Base-by-base conservation (phyloP, 31 red algal genomes). In the Endocladia muricata region DNA sequence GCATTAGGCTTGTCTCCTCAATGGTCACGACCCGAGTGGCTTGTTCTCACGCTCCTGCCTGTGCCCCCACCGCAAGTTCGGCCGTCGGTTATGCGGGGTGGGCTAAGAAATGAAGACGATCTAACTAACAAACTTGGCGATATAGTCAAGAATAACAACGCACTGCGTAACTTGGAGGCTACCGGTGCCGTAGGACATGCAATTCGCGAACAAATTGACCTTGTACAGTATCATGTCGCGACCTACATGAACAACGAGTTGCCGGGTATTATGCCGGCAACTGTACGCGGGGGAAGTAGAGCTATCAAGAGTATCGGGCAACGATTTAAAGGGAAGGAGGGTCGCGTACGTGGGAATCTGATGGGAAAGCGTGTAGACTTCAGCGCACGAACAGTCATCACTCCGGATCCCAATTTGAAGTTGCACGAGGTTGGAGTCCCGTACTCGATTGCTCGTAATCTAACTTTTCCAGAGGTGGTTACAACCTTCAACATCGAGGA, bases 291-390 rank as follows among this genome's bases (percentile, higher is more conserved):
- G 57, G 86, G 93, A 35, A 82, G 72, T 61, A 68, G 92, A 42
- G 81, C 92, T 38, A 76, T 99, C 39, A 95, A 95, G 61, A 88
- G 85, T 63, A 93, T 99, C 56, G 78, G 83, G 26, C 96, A 99
- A 75, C 88, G 96, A 29, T 92, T 99, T 58, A 95, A 95, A 55
- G 96, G 96, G 34, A 99, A 99, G 63, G 92, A 99, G 65, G 96
- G 96, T 52, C 85, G 96, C 42, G 85, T 99, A 33, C 76, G 96
- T 57, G 92, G 92, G 41, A 99, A 99, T 70, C 44, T 99, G 43
- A 99, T 95, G 92, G 96, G 96, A 30, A 99, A 99, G 73, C 91
- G 96, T 69, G 96, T 99, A 37, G 88, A 99, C 63, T 99, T 95
- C 82, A 93, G 88, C 37, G 96, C 96, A 36, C 78, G 96, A 41